A percentile compares a stretch with the other conserved stretches of the same genome.
Conservation (phyloP, 768 basidiomycete genomes). For the Tylopilus plumbeoviolaceoides region DNA sequence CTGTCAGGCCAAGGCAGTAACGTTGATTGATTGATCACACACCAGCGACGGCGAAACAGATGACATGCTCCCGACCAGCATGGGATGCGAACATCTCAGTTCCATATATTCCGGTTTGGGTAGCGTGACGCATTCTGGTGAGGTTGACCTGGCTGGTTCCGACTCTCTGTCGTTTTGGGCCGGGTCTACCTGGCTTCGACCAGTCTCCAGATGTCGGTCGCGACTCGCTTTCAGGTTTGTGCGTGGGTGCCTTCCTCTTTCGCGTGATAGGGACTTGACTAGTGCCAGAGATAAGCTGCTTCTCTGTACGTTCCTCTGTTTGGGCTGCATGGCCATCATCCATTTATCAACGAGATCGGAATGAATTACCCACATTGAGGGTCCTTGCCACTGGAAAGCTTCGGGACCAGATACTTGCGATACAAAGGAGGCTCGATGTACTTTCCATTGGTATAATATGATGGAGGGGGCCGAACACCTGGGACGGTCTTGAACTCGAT, state of each 20-base stretch:
- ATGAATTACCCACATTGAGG: neutral
- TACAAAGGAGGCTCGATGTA: neutral
- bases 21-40: no score
- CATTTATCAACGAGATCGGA: neutral
- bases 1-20: neutral
- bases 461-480: neutral
- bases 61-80: constrained; percentile 3
- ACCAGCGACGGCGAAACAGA: neutral
- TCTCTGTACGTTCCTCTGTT: neutral
- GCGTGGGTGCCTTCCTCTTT: neutral
- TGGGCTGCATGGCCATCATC: neutral
- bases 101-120: neutral
- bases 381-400: neutral
- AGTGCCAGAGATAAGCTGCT: neutral
- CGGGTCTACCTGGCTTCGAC: neutral
- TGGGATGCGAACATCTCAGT: constrained; percentile 4
- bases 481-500: neutral
- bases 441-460: neutral
- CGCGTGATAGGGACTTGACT: neutral
- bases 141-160: neutral
- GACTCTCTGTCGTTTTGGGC: neutral
- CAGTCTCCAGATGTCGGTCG: neutral
- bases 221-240: neutral
- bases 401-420: neutral
- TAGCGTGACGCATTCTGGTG: neutral